Percentiles rank a stretch among this genome's conserved stretches.
These are phyloP conservation scores for Stachybotrys chlorohalonatus DNA, from an alignment of 2,329 filamentous ascomycete species.

Conservation along the genomic window DNA sequence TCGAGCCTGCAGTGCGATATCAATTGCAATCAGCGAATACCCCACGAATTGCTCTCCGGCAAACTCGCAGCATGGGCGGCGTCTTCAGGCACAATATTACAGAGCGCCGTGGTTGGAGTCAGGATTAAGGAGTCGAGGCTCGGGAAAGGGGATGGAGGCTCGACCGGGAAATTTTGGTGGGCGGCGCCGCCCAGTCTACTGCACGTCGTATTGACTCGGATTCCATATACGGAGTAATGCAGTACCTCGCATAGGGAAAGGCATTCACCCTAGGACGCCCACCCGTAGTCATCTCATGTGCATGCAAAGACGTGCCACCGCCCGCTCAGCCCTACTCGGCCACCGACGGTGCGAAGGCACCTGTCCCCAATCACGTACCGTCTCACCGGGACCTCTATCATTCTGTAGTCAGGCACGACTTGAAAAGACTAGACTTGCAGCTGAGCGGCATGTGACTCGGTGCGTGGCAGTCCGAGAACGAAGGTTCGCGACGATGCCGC, in stretches of 20 bases:
- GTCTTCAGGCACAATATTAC: not conserved
- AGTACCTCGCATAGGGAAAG: not conserved
- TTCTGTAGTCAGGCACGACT: too few relatives aligned
- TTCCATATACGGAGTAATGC: not conserved
- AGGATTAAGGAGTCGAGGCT: not conserved
- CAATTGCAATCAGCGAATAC: too few relatives aligned
- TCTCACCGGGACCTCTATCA: too few relatives aligned
- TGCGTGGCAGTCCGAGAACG: not conserved
- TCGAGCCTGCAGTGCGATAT: not conserved
- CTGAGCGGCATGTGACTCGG: too few relatives aligned
- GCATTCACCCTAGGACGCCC: not conserved
- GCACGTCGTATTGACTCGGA: not conserved
- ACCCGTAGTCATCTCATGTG: not conserved
- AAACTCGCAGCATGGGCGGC: not conserved
- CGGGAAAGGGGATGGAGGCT: not conserved
- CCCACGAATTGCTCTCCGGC: too few relatives aligned
- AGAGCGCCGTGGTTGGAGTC: not conserved
- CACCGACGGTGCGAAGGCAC: too few relatives aligned
- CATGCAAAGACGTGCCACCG: not conserved
- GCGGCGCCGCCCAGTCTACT: not conserved
- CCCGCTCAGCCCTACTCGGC: slow-evolving; percentile 1
- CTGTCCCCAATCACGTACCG: too few relatives aligned
- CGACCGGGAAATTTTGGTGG: not conserved
- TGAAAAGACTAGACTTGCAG: too few relatives aligned
- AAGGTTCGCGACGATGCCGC: not conserved